Evolutionary conservation across 148 eudicot species (phyloP).

Genomic region (Camellia lanceoleosa): DNA sequence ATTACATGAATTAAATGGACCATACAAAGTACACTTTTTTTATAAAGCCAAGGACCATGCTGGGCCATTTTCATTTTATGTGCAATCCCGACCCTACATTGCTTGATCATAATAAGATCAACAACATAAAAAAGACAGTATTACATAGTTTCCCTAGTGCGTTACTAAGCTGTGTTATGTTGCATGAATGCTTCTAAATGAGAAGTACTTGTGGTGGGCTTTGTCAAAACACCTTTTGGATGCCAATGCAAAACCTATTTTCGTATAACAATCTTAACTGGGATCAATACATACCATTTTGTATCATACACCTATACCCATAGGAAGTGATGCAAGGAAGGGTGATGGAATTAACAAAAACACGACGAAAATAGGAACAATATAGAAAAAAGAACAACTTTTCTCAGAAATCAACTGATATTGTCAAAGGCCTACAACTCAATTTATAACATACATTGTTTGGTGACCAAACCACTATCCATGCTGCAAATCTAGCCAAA

Average conservation of each 20-base stretch:
- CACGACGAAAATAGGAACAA: too few relatives aligned
- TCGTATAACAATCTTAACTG: background rate
- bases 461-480: too few relatives aligned
- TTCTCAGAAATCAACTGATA: too few relatives aligned
- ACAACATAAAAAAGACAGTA: conserved; percentile 12
- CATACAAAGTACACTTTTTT: conserved; percentile 29
- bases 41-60: conserved; percentile 24
- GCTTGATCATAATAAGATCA: conserved; percentile 17
- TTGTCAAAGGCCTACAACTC: too few relatives aligned
- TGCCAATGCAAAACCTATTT: background rate
- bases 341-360: too few relatives aligned
- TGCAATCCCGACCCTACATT: conserved; percentile 18
- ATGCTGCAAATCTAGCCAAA: too few relatives aligned
- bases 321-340: background rate
- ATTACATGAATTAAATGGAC: conserved; percentile 15
- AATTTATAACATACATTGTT: too few relatives aligned
- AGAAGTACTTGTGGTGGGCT: background rate
- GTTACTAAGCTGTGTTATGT: conserved; percentile 9
- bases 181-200: background rate
- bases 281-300: background rate
- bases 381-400: too few relatives aligned
- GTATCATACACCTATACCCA: background rate
- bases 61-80: conserved; percentile 17
- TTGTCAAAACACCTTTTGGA: conserved; percentile 22
- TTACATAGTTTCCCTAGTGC: conserved; percentile 20